Evolutionary conservation across 306 rosid genomes (phyloP), one percentile per base, ranked within the genome.

Genomic region (Rosa persica): DNA sequence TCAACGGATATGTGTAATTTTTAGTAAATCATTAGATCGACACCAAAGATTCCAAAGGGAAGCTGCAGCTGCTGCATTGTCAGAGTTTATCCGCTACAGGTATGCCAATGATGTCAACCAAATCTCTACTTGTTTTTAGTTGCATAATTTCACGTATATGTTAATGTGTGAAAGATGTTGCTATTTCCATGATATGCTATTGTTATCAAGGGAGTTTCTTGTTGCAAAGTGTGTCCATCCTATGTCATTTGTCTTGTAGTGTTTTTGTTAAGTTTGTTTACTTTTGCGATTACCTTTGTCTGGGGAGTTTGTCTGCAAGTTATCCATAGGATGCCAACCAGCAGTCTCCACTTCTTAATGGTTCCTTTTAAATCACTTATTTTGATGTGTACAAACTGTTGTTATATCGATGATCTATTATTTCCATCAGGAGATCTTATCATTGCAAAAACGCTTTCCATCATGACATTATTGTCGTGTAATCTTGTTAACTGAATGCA

Each of bases 51-150:
- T 84, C 85, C 98, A 90, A 79, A 85, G 93, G 83, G 97, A 94
- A 92, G 97, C 98, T 85, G 93, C 97, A 22, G 96, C 94, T 68
- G 98, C 98, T 36, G 97, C 98, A 71, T 83, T 92, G 81, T 94
- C 98, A 48, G 98, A 94, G 88, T 94, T 94, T 84, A 91, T 92
- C 78, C 91, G 89, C 34, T 94, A 89, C 83, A 89, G 98, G 98
- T 94, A 87, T 23, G 46, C 36, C 48, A 62, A 69, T 36, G 74
- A 70, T 81, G 66, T 19, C 81, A 81, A 48, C 36, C n/a, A 72
- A 81, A 67, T 25, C 84, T 70, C 69, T 65, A 12, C 16, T n/a
- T 55, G 15, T 57, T 58, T 16, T 42, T 40, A 46, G 68, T 57
- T 57, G 9, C 23, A 39, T 39, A 13, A 74, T 52, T 20, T 52